Evolutionary conservation across 2,329 filamentous ascomycete genomes (phyloP), one percentile per base, ranked within the genome.

Genomic region (Aspergillus pseudonomiae): DNA sequence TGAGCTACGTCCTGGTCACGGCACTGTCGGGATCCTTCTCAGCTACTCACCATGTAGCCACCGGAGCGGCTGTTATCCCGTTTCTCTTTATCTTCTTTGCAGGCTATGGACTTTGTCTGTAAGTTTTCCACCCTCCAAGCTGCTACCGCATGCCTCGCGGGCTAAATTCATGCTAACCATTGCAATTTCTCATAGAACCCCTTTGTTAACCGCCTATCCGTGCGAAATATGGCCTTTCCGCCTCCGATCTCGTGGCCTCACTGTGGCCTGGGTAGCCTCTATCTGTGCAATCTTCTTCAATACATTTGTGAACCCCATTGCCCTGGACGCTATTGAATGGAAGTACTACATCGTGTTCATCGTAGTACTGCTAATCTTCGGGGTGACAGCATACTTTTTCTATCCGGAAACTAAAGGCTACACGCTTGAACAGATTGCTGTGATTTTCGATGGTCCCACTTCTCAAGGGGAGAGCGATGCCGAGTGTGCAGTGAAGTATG

Each of bases 61-160:
- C 66, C 0, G 74, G 74, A 7, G 71, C 64, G 4, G 71, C 71
- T 1, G 73, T 74, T 1, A 71, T 75, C 12, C 71, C 72, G 1
- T 69, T 74, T 30, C 58, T 75, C 6, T 75, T 74, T 43, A 64
- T 73, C 32, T 74, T 70, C 63, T 73, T 71, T 43, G 68, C 68
- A 0, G 70, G 70, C 9, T 73, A 73, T 24, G 67, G 68, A 19
- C 68, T 73, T 26, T 70, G 71, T 1, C 36, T 72, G 65, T 71
- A 59, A 66, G 68, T 12, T 30, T 21, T n/a, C 30, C 19, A 16
- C 21, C 11, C 9, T 46, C 11, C 11, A 46, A 12, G 43, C 4
- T 24, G 16, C 34, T 16, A 39, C 16, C 6, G 14, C 14, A 16
- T 5, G 16, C 4, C 24, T 46, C 12, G 21, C 5, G 19, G 39